Evolutionary conservation across 495 filamentous ascomycete genomes (phyloP), one percentile per base, ranked within the genome.

Genomic region (Trichocladium uniseriatum): DNA sequence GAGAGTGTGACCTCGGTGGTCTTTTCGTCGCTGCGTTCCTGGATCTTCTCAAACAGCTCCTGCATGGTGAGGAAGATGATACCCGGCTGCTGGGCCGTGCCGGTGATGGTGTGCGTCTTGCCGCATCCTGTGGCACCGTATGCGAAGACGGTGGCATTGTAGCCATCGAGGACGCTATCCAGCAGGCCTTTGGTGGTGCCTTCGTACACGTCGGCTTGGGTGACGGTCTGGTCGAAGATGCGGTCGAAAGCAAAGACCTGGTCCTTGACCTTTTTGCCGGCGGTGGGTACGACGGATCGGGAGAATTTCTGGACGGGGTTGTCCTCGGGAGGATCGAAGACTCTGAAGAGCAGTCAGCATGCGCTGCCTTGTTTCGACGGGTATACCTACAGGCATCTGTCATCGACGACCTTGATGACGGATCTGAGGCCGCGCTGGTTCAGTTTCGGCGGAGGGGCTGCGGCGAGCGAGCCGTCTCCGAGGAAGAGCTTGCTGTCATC

Each of bases 1-100:
- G 90, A 96, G 10, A 99, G 81, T 0, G 89, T 88, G 29, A 99
- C 66, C 58, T 96, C 89, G 15, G 89, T 91, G 14, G 81, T 73
- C 61, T 97, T 97, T 49, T 96, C 89, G 43, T 80, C 78, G 34
- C 80, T 81, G 34, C 85, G 69, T 34, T 96, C 94, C n/a, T 76
- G 69, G 51, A 99, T 96, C 58, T 87, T 83, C 67, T 97, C 91
- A 59, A 95, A 99, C 2, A 99, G 73, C 64, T 99, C 92, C 63
- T 96, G 91, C 88, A 96, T 97, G 0, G 92, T 97, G 45, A 99
- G 68, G 67, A 97, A 99, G 61, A 99, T 99, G 49, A 99, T 96
- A 37, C 92, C 92, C 4, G 92, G 92, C 63, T 92, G 84, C 63
- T 95, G 88, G 0, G 86, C 72, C 0, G 91, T 97, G 44, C 92